Evolutionary conservation across 1,284 basidiomycete genomes (phyloP), one percentile per base, ranked within the genome.

Genomic region (Anthracocystis panici-leucophaei): DNA sequence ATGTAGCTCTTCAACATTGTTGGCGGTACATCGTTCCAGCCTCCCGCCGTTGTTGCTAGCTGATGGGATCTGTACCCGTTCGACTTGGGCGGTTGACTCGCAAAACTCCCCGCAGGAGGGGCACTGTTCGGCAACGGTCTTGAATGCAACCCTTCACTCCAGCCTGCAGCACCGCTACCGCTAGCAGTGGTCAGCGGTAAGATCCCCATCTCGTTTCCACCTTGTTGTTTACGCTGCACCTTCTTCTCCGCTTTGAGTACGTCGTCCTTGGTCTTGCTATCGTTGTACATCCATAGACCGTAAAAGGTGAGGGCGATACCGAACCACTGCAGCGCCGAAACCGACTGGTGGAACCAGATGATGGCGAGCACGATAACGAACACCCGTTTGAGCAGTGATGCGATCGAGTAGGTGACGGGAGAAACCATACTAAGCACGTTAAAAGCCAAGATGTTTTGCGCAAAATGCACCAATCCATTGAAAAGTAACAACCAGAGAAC

Each of bases 331-430:
- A 97, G 83, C 6, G 89, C 89, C 72, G 95, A 92, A 4, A 99
- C 91, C 20, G 88, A 85, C 87, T 99, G 96, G 63, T 90, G 91
- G 87, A 98, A 99, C 96, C 96, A 99, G 56, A 95, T 87, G 84
- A 99, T 94, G 31, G 97, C 96, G 76, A 98, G 91, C 86, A 94
- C 95, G 82, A 99, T 99, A 79, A 99, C 97, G 49, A 92, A 94
- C 62, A 99, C 95, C 33, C 97, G 92, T 87, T 99, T 99, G 87
- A 98, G 91, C 78, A 99, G 90, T 12, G 93, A 96, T 0, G 96
- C 97, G 85, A 99, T 98, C 51, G 93, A 95, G 87, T 99, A 99
- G 0, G 97, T 99, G 66, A 99, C 97, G 7, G 96, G 97, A 9
- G 95, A 98, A 1, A 95, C 97, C 38, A 93, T 93, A 2, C 94